phyloP scores from a whole-genome alignment of 2,329 filamentous ascomycete genomes.

The Moelleriella libera region DNA sequence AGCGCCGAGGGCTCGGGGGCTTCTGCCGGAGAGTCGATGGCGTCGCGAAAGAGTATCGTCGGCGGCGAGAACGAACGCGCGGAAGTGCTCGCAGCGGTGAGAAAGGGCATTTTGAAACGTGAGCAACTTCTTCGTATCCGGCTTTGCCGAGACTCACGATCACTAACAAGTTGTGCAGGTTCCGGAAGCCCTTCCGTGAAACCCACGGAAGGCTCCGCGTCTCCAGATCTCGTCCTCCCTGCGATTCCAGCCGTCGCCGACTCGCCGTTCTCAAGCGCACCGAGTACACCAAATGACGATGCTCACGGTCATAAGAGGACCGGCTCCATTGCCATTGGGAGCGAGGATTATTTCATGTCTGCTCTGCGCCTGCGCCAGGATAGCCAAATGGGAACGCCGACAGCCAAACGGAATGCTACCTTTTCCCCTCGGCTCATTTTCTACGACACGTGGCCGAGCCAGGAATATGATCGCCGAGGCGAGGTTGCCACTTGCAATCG shows the following conservation, averaged over 20 bases:
- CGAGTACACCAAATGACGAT: constrained; percentile 77
- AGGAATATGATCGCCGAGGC: constrained; percentile 89
- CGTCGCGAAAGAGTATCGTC: constrained; percentile 72
- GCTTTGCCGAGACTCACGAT: neutral
- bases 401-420: constrained; percentile 51
- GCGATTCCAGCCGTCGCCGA: constrained; percentile 53
- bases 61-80: constrained; percentile 82
- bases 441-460: constrained; percentile 89
- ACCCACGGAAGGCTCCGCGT: constrained; percentile 39
- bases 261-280: constrained; percentile 72
- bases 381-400: constrained; percentile 68
- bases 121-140: constrained; percentile 13
- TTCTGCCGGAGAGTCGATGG: constrained; percentile 45
- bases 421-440: constrained; percentile 93
- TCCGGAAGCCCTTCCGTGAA: constrained; percentile 54
- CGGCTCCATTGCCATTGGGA: constrained; percentile 60
- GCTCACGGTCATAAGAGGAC: constrained; percentile 49
- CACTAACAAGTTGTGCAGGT: constrained; percentile 21
- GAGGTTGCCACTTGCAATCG: constrained; percentile 97
- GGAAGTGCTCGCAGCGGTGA: constrained; percentile 81
- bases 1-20: constrained; percentile 37
- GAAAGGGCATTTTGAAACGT: constrained; percentile 94
- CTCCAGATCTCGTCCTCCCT: constrained; percentile 38
- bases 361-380: constrained; percentile 60
- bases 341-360: constrained; percentile 81